Base-by-base conservation (phyloP, 192 early-diverging fungal species). In the Linnemannia exigua region DNA sequence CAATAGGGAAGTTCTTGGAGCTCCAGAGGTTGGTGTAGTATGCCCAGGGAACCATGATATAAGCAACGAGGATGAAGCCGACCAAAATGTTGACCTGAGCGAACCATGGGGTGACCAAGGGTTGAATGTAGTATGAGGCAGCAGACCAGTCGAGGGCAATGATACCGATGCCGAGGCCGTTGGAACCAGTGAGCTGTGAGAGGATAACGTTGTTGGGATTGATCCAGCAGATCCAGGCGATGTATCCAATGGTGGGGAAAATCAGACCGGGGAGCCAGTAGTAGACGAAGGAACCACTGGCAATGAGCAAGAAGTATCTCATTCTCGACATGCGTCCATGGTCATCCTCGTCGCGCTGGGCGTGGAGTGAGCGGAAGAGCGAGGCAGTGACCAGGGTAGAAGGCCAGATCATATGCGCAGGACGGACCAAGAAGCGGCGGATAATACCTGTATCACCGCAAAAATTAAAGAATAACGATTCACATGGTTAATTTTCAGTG, bases 341-440 rank as follows among this genome's bases (percentile, higher is more conserved):
- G 54, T 68, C 74, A 28, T 77, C 79, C 58, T 83, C 80, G 22
- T 33, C 51, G 2, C 44, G 54, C 3, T 73, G 67, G 38, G 77
- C 51, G 84, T 97, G 95, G 50, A 97, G 91, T 0, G 95, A 93
- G 17, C 92, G 91, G 88, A 96, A 96, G 54, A 97, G 87, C 7
- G 95, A 93, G 37, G 96, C 93, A 19, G 76, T 87, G 15, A 91
- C 89, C 28, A 94, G 85, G 7, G 80, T 87, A 6, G 85, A 75
- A 2, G 95, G 94, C 95, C 95, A 95, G 48, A 92, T 75, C 92
- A 95, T 94, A n/a, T 86, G 88, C 2, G 89, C 76, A n/a, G 93
- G 94, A 25, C 89, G 81, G n/a, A 95, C 90, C 1, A 95, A 73
- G 79, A 91, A 90, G 52, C 86, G 80, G 22, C 94, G 88, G 4